phyloP scores from a whole-genome alignment of 768 basidiomycete genomes.

The Auricularia sp. region DNA sequence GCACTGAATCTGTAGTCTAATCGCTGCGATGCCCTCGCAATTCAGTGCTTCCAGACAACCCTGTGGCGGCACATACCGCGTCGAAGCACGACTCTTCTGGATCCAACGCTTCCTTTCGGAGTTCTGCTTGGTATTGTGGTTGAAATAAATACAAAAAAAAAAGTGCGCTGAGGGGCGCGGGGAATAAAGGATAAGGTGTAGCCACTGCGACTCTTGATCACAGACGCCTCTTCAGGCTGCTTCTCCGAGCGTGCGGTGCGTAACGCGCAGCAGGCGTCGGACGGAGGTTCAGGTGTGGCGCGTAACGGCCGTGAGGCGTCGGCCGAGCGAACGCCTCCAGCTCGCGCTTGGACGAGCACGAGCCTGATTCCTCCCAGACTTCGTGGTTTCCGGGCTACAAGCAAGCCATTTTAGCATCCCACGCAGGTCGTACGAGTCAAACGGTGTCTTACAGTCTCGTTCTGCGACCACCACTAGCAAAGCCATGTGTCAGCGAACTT shows the following conservation, averaged over 20 bases:
- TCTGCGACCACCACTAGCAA: constrained; percentile 4
- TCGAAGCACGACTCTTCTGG: no score
- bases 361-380: not conserved
- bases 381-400: not conserved
- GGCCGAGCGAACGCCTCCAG: not conserved
- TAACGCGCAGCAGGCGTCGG: not conserved
- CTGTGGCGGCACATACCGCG: no score
- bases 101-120: no score
- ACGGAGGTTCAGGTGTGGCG: not conserved
- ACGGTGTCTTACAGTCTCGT: not conserved
- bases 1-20: no score
- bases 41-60: no score
- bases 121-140: not conserved
- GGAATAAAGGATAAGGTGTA: not conserved
- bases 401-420: no score
- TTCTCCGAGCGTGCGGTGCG: not conserved
- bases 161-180: not conserved
- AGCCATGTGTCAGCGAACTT: no score
- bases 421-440: no score
- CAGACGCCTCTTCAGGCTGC: not conserved
- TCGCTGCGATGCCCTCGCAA: no score
- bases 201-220: not conserved
- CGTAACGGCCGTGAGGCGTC: not conserved
- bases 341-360: not conserved
- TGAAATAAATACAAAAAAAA: not conserved